phyloP scores from a whole-genome alignment of 257 asterid genomes.

The Datura wrightii region DNA sequence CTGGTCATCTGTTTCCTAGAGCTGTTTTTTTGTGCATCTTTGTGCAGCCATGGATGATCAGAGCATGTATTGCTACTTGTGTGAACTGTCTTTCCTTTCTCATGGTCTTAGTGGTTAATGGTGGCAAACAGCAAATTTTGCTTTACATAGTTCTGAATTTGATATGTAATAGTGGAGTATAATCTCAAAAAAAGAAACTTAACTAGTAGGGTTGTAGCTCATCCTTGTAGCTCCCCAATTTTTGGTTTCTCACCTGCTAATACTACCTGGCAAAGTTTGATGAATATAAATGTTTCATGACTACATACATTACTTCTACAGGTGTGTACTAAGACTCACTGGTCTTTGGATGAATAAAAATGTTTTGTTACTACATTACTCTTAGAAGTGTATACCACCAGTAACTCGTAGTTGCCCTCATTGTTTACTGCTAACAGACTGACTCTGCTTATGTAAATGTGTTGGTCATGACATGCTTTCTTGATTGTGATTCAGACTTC shows the following conservation, averaged over 20 bases:
- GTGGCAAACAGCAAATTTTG: slow-evolving; percentile 43
- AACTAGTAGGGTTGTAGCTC: slow-evolving; percentile 69
- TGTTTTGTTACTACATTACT: background rate
- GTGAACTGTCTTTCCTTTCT: slow-evolving; percentile 51
- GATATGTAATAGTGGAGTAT: slow-evolving; percentile 33
- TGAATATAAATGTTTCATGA: slow-evolving; percentile 33
- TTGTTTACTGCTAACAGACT: background rate
- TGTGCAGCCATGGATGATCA: slow-evolving; percentile 60
- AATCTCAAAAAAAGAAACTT: slow-evolving; percentile 35
- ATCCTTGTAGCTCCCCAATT: slow-evolving; percentile 65
- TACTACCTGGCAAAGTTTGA: background rate
- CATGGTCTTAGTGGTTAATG: slow-evolving; percentile 53
- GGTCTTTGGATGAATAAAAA: slow-evolving; percentile 19
- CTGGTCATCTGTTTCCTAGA: slow-evolving; percentile 53
- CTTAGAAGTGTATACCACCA: background rate
- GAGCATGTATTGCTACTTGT: slow-evolving; percentile 33
- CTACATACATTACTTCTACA: slow-evolving; percentile 5
- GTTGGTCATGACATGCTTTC: background rate
- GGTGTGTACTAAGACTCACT: background rate
- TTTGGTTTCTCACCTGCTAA: slow-evolving; percentile 28
- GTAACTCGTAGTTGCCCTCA: background rate
- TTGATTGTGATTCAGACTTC: slow-evolving; percentile 21
- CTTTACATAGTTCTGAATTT: slow-evolving; percentile 35
- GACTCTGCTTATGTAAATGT: background rate
- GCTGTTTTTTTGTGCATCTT: slow-evolving; percentile 48